A percentile compares a stretch with the other conserved stretches of the same genome.
These are phyloP conservation scores for Priceomyces medius DNA, from an alignment of 805 yeast species.

Conservation along the genomic window DNA sequence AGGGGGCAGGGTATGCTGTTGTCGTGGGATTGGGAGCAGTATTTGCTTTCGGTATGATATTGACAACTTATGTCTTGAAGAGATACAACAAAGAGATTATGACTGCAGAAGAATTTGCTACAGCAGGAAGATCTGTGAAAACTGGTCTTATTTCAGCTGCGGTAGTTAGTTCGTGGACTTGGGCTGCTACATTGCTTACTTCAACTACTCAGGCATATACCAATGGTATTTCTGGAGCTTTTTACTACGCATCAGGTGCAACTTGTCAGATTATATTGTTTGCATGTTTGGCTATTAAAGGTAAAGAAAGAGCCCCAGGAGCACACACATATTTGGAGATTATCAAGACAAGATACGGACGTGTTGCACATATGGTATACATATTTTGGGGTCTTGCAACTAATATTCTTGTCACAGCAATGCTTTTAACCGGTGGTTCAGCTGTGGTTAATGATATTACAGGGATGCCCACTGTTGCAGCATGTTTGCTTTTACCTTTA, in stretches of 20 bases:
- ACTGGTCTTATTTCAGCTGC: constrained; percentile 85
- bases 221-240: constrained; percentile 77
- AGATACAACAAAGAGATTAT: constrained; percentile 83
- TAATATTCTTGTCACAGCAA: constrained; percentile 86
- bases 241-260: constrained; percentile 89
- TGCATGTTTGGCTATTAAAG: constrained; percentile 83
- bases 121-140: constrained; percentile 87
- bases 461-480: constrained; percentile 77
- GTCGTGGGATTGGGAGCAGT: constrained; percentile 85
- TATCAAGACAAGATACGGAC: constrained; percentile 77
- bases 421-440: constrained; percentile 88
- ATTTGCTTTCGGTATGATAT: constrained; percentile 77
- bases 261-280: constrained; percentile 83
- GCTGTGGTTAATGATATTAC: constrained; percentile 79
- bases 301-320: constrained; percentile 84
- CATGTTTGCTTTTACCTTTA: constrained; percentile 77
- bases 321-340: constrained; percentile 92
- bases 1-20: constrained; percentile 85
- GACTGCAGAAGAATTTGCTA: constrained; percentile 91
- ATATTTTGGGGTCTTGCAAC: constrained; percentile 84
- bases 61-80: constrained; percentile 64
- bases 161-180: constrained; percentile 91
- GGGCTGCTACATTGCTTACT: constrained; percentile 44
- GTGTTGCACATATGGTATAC: constrained; percentile 64
- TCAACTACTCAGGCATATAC: constrained; percentile 71